phyloP scores from a whole-genome alignment of 768 basidiomycete species.

The Lentinus tigrinus region DNA sequence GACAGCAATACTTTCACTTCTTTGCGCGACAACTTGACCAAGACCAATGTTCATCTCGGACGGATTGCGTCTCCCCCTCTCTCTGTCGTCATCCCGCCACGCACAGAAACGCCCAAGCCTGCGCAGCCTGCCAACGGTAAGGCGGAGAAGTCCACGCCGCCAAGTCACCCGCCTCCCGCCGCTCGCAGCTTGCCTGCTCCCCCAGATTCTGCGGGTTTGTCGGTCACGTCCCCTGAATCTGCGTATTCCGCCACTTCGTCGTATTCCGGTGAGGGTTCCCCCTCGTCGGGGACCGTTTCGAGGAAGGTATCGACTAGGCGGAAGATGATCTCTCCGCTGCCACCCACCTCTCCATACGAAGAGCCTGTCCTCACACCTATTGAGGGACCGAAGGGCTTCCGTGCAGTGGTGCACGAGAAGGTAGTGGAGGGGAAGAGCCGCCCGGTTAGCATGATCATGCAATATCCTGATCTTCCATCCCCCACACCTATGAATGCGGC shows the following conservation, averaged over 20 bases:
- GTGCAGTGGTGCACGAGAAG: constrained; percentile 33
- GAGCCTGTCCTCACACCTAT: constrained; percentile 21
- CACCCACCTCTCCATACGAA: constrained; percentile 14
- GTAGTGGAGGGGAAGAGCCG: constrained; percentile 18
- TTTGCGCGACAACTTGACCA: constrained; percentile 1
- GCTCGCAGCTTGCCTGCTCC: constrained; percentile 16
- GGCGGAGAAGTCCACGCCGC: constrained; percentile 9
- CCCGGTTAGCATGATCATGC: constrained; percentile 7
- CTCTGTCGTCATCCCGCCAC: constrained; percentile 15
- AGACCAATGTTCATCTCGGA: constrained; percentile 3
- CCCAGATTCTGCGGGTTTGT: constrained; percentile 6
- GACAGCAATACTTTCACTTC: constrained; percentile 3
- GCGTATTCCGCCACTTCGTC: constrained; percentile 7
- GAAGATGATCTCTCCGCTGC: neutral
- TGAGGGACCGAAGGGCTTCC: constrained; percentile 26
- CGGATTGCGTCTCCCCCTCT: constrained; percentile 17
- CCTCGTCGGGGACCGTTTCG: constrained; percentile 2
- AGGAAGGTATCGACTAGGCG: constrained; percentile 8
- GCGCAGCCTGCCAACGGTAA: neutral
- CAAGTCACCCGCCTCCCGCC: constrained; percentile 14
- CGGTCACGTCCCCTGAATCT: constrained; percentile 12
- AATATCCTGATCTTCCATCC: constrained; percentile 13
- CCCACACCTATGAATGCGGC: constrained; percentile 13
- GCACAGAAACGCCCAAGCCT: neutral
- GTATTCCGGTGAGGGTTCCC: constrained; percentile 5